Evolutionary conservation across 768 basidiomycete genomes (phyloP), one percentile per base, ranked within the genome.

Genomic region (Leucocoprinus sp.): DNA sequence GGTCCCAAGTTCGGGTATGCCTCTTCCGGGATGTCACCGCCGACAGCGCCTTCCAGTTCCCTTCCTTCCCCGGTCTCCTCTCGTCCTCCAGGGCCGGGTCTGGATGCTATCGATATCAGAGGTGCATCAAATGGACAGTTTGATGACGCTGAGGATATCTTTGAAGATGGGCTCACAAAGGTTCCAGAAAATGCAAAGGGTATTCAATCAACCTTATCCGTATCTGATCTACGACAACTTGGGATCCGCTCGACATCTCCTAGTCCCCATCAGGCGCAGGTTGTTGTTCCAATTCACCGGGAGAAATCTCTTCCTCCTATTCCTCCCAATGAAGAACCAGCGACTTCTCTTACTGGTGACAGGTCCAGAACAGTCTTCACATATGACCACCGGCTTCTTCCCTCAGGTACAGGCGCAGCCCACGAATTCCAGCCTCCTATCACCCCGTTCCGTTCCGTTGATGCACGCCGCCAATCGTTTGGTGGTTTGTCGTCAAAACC

Each of bases 241-340:
- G 57, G 50, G 31, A 48, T 62, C 42, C 47, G 57, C 15, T 60
- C 58, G 14, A 66, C 50, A 38, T 54, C 63, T 43, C 55, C 54
- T 50, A 47, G 46, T 43, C 57, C 27, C 37, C 38, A 29, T 29
- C 59, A 52, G 38, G 49, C 45, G 52, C 55, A 33, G 15, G 51
- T 33, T 26, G 35, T 31, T 17, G 36, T 11, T 36, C 4, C 41
- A 27, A 50, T 74, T 44, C 64, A 68, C 14, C 68, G 82, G 39
- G 85, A 90, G 50, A 91, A 91, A 55, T 82, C 78, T 4, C 63
- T 91, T 3, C 88, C 88, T 4, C 87, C 88, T 8, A 71, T 91
- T 33, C 88, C 88, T 1, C 82, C 83, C 2, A 73, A 69, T 12
- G 71, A 71, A 55, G 57, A 66, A 22, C 65, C 65, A 39, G 62